Evolutionary conservation across 2,329 filamentous ascomycete genomes (phyloP).

Genomic region (Chrysoporthe deuterocubensis): DNA sequence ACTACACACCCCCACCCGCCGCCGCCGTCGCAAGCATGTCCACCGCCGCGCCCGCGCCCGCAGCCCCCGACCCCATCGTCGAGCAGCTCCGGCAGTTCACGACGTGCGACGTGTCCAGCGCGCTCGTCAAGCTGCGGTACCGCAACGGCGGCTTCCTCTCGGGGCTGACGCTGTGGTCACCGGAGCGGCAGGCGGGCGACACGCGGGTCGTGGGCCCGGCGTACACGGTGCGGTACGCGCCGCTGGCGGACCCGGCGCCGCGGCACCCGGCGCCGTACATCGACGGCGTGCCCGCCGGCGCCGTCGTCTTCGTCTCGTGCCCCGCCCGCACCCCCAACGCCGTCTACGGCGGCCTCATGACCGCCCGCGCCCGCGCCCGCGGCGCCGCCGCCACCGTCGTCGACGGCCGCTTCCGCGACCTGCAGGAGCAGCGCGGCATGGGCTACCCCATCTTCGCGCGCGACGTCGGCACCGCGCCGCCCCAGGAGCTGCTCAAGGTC

Average conservation of each 20-base stretch:
- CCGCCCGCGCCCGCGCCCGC: constrained; percentile 47
- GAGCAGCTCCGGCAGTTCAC: constrained; percentile 40
- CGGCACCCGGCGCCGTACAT: constrained; percentile 56
- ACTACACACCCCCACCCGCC: too few relatives aligned
- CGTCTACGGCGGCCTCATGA: constrained; percentile 60
- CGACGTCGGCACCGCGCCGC: constrained; percentile 49
- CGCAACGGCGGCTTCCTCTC: constrained; percentile 57
- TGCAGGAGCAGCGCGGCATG: constrained; percentile 57
- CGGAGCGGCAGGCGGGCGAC: constrained; percentile 51
- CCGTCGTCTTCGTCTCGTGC: constrained; percentile 55
- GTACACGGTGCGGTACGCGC: constrained; percentile 58
- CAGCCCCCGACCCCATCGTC: constrained; percentile 36
- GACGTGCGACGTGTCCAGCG: constrained; percentile 56
- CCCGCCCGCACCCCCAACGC: constrained; percentile 52
- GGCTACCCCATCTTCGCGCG: constrained; percentile 51
- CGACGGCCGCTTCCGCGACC: constrained; percentile 56
- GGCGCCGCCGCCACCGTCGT: constrained; percentile 54
- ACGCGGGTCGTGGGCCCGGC: constrained; percentile 60
- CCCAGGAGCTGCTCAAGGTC: constrained; percentile 47
- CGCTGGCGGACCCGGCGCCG: constrained; percentile 49
- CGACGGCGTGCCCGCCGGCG: constrained; percentile 50
- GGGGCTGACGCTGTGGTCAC: constrained; percentile 59
- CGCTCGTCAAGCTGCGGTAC: constrained; percentile 52
- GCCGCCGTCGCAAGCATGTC: neutral
- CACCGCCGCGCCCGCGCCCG: neutral